Evolutionary conservation across 495 filamentous ascomycete genomes (phyloP).

Genomic region (Entonaema liquescens): DNA sequence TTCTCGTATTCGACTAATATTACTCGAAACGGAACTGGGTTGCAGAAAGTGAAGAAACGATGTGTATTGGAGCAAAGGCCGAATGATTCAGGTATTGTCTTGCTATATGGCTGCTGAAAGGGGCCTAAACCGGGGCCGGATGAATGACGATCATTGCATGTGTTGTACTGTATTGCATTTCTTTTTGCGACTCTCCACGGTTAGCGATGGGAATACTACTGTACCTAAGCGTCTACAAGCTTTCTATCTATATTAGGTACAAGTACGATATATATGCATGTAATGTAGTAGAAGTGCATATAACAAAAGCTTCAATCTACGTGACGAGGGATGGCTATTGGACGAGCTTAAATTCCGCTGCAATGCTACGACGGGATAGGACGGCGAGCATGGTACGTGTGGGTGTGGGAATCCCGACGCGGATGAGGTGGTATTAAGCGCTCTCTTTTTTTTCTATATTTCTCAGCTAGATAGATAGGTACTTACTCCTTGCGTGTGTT

Average conservation of each 20-base stretch:
- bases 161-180: not conserved
- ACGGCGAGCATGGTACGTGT: not conserved
- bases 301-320: not conserved
- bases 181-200: not conserved
- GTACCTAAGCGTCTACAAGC: not conserved
- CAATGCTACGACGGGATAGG: not conserved
- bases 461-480: not conserved
- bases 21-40: not conserved
- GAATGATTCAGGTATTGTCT: not conserved
- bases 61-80: not conserved
- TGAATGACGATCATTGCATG: not conserved
- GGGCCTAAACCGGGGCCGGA: not conserved
- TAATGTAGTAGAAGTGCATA: not conserved
- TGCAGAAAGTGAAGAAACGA: not conserved
- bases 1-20: not conserved
- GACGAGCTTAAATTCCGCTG: slow-evolving; percentile 1
- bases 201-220: not conserved
- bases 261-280: not conserved
- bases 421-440: not conserved
- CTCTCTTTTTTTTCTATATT: not conserved
- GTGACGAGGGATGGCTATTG: not conserved
- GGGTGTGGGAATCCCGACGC: not conserved
- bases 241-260: not conserved
- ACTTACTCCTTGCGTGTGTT: not conserved
- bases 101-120: not conserved